Base-by-base conservation (phyloP, 1,284 basidiomycete genomes). In the Sutorius eximius region DNA sequence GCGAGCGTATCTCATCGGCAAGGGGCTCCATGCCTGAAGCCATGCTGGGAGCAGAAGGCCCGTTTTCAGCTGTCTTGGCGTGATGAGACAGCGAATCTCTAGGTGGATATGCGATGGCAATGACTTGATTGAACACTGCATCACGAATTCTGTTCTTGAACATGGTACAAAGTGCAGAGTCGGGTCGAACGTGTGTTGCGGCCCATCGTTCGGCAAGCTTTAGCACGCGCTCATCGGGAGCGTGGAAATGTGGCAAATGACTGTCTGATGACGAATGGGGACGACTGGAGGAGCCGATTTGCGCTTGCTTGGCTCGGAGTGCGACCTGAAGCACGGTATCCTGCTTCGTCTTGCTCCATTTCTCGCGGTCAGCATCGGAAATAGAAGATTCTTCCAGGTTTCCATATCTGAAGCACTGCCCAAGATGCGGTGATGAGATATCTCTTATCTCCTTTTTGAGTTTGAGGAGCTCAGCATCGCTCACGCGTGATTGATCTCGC, bases 401-500 rank as follows among this genome's bases (percentile, higher is more conserved):
- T 52, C 59, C 69, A 55, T 70, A 70, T 59, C 80, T 68, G 68
- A 81, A 82, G 61, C 81, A 82, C 59, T 76, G 73, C 22, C 83
- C 84, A 41, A 84, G 76, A 53, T 80, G 80, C 40, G 79, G 74
- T 32, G 85, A 83, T 33, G 84, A 83, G 55, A 93, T 82, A 65
- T 87, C 86, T 70, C 86, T 83, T 58, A 93, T 83, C 73, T 93
- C 90, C 61, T 79, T 78, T 73, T 92, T 91, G 45, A 91, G 73
- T 60, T 74, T 76, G 56, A 81, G 68, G 57, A 91, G 69, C 38
- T 86, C 82, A 41, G 73, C 73, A 27, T 79, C 73, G 42, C 73
- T 75, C 53, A 75, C 69, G 63, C 69, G 74, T 49, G 66, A 65
- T 37, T 56, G 63, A 61, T 61, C 67, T 56, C 61, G 71, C 15